Evolutionary conservation across 768 basidiomycete genomes (phyloP), one percentile per base, ranked within the genome.

Genomic region (Chlorophyllum brunneum): DNA sequence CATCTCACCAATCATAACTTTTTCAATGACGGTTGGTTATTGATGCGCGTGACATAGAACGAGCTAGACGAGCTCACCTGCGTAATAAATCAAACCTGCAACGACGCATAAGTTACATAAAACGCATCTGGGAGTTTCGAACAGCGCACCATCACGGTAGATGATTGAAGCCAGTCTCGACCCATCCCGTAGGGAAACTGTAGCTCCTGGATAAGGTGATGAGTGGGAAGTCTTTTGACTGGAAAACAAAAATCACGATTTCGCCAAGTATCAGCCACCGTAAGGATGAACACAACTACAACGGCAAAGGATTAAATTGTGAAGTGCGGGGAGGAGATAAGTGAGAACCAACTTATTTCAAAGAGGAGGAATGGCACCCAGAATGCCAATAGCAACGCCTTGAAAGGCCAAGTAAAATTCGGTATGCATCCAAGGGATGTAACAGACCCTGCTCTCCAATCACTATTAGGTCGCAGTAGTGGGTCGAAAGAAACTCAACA

Each of bases 1-100:
- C n/a, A 36, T 16, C 31, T 43, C 31, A 51, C 50, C 34, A 27
- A 29, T 51, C 50, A 51, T 44, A n/a, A 44, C 50, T 51, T n/a
- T n/a, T n/a, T 9, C 22, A 13, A 15, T 24, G 18, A 26, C 18
- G n/a, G 39, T 15, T 3, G 24, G 6, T 10, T 41, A 16, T 4
- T 18, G 13, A 16, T 4, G 23, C 8, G 3, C 27, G 10, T 31
- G 31, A 15, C 30, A 2, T n/a, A 27, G 29, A 43, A 33, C n/a
- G n/a, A n/a, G n/a, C n/a, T n/a, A n/a, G n/a, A n/a, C n/a, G 18
- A 11, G 22, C 41, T 51, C 42, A 51, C 50, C 4, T 18, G 37
- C 11, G 24, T 51, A 51, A 27, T 51, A 51, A 4, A 44, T 24
- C 4, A 51, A 22, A 6, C 34, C 42, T 44, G 10, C 10, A 22